Base-by-base conservation (phyloP, 202 grass and related monocot genomes). In the Saccharum hybrid region DNA sequence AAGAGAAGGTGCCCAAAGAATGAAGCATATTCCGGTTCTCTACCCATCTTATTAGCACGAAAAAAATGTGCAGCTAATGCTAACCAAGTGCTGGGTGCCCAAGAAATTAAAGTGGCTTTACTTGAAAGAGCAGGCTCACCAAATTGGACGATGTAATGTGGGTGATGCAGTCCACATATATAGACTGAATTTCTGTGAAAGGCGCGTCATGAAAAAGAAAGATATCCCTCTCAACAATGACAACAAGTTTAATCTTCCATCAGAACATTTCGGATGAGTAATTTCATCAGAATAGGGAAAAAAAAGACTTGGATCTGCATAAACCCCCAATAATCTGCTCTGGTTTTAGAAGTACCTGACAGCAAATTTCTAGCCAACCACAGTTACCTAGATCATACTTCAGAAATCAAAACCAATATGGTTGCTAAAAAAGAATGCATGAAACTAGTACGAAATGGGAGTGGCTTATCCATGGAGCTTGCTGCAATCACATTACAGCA, bases 71-170 rank as follows among this genome's bases (percentile, higher is more conserved):
- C 19, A 59, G 7, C 8, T 59, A n/a, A 1, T 56, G 34, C 45
- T 43, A 67, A 74, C 23, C 45, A 70, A 34, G 81, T 82, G 31
- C 15, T 40, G 14, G 22, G 46, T 57, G 52, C 71, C 46, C 16
- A 42, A 45, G 69, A 4, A 21, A 59, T 59, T 59, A 75, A 86
- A 75, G 14, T 40, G 12, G 12, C 73, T 78, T 87, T 77, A 63
- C 3, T 15, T 46, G 77, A 75, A 81, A 39, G 16, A 65, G 2
- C 22, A 71, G 10, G 56, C 22, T 66, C 76, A 11, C 42, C 66
- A 37, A 76, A 31, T 40, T 13, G 23, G 38, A 84, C 23, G 46
- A 45, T 56, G 57, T 40, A 54, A 66, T 56, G 9, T 21, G 19
- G 52, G 52, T n/a, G 0, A 57, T 57, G 18, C 0, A n/a, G 52